Evolutionary conservation across 2,329 filamentous ascomycete genomes (phyloP), one percentile per base, ranked within the genome.

Genomic region (Neofusicoccum cordaticola): DNA sequence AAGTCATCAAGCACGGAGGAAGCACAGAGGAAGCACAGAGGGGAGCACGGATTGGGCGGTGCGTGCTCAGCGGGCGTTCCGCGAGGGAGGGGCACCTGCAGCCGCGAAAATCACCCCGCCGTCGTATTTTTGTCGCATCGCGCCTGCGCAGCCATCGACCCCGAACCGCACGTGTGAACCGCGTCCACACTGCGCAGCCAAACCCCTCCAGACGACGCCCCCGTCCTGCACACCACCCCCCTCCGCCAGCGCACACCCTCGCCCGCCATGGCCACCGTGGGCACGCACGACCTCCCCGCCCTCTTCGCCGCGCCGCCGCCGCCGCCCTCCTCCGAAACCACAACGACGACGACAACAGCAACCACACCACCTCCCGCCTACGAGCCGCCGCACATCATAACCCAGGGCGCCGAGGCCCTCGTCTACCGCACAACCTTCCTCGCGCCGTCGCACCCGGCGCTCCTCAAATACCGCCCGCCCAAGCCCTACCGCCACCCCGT

Each of bases 381-480:
- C 7, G 53, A 44, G 6, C 39, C 53, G 22, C 53, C 53, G 22
- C 53, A 58, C 56, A 90, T 97, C 73, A 86, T 98, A 71, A 89
- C 92, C 65, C 95, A 98, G 84, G 95, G 95, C 79, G 95, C 95
- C 75, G 95, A 99, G 86, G 93, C 92, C 66, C 92, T 94, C 69
- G 87, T 99, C 74, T 98, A 96, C 86, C 89, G 88, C 77, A 94
- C 92, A 17, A 88, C 86, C 63, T 96, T 92, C 80, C 88, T 97
- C 63, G 76, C 84, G 34, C 85, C 90, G 44, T 76, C 82, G 64
- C 82, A 86, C 9, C 86, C 90, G 13, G 90, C 88, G 74, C 92
- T 94, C 0, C 86, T 98, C 67, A 99, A 99, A 81, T 88, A 96
- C 83, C 91, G 95, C 0, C 93, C 94, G 0, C 84, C 88, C 31